Evolutionary conservation across 2,329 filamentous ascomycete species (phyloP).

Genomic region (Cordyceps farinosa): DNA sequence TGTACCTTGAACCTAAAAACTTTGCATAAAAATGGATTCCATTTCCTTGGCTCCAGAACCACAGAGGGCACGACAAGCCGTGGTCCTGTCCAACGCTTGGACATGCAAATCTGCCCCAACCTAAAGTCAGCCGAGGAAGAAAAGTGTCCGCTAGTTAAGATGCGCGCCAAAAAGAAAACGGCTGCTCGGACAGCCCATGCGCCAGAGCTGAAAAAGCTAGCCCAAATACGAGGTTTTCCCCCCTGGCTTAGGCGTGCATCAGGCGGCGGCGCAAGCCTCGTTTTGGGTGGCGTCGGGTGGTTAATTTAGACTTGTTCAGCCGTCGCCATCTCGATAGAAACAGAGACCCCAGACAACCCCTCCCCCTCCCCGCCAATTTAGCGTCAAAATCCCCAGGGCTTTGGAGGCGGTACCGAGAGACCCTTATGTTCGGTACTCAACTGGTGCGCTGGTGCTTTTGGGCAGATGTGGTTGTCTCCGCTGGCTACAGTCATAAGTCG

Average conservation of each 20-base stretch:
- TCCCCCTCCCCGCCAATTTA: too few species aligned
- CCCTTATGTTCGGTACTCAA: too few species aligned
- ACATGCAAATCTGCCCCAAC: neutral
- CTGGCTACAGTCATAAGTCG: neutral
- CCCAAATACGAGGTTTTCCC: neutral
- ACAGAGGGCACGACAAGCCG: neutral
- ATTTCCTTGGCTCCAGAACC: neutral
- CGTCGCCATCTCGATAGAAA: too few species aligned
- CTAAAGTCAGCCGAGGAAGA: neutral
- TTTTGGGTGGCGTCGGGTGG: neutral
- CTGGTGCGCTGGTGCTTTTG: too few species aligned
- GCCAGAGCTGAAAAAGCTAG: neutral
- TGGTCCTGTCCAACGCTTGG: neutral
- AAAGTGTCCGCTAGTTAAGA: neutral
- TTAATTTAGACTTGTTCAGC: neutral
- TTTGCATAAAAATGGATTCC: too few species aligned
- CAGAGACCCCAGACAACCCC: too few species aligned
- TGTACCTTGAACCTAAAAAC: neutral
- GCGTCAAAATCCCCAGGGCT: too few species aligned
- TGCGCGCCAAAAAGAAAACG: neutral
- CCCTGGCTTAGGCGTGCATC: neutral
- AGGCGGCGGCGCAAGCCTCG: neutral
- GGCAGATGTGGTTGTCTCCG: neutral
- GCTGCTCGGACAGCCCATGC: neutral
- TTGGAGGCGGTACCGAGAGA: too few species aligned